Evolutionary conservation across 2,329 filamentous ascomycete genomes (phyloP).

Genomic region (Colletotrichum liaoningense): DNA sequence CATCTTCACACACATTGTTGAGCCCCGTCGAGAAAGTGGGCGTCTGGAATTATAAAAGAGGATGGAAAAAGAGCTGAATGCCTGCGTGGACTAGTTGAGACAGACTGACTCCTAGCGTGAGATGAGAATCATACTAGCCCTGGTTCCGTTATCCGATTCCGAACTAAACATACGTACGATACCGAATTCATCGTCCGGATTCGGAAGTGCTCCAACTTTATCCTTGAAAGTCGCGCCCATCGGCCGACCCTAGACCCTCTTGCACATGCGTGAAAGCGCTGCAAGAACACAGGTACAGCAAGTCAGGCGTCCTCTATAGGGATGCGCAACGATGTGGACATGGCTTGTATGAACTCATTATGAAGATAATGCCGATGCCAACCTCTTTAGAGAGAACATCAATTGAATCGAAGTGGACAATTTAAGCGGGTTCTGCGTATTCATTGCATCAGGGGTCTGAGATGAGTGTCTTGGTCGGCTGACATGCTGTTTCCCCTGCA

Average conservation of each 20-base stretch:
- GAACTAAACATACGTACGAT: background rate
- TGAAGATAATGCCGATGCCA: background rate
- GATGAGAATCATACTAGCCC: conserved; percentile 4
- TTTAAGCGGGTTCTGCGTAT: background rate
- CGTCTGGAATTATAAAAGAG: conserved; percentile 9
- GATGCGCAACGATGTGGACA: background rate
- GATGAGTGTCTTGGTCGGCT: background rate
- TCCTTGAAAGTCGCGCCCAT: conserved; percentile 1
- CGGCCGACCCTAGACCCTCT: background rate
- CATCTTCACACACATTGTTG: background rate
- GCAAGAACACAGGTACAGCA: background rate
- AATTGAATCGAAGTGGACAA: background rate
- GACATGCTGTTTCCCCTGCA: background rate
- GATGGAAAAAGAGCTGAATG: conserved; percentile 2
- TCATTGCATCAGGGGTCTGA: background rate
- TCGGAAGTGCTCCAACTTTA: conserved; percentile 9
- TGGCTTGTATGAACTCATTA: background rate
- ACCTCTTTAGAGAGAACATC: background rate
- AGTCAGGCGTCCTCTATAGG: background rate
- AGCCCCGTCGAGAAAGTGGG: background rate
- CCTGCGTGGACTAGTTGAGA: conserved; percentile 11
- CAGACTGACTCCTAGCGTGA: conserved; percentile 14
- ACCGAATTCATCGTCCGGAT: conserved; percentile 30
- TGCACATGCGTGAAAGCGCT: conserved; percentile 1
- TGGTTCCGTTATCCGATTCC: conserved; percentile 13